These are phyloP conservation scores for Plasmodium malariae DNA, from an alignment of 169 alveolate species.

Conservation along the genomic window DNA sequence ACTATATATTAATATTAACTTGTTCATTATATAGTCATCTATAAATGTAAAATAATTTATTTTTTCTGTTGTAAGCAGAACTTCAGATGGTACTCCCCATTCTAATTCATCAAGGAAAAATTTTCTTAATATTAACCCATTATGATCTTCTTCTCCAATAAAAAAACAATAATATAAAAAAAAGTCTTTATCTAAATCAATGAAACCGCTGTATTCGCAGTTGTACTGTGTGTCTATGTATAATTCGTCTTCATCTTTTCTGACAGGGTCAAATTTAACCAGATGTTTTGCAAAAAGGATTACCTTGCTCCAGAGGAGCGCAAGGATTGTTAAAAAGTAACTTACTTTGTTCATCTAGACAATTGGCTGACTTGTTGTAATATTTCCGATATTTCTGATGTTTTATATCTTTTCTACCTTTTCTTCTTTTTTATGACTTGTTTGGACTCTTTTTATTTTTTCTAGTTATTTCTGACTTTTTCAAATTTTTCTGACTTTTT, in stretches of 20 bases:
- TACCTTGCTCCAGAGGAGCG: not conserved
- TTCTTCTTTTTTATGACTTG: no score
- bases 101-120: not conserved
- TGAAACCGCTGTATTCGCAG: constrained; percentile 42
- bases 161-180: constrained; percentile 43
- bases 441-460: no score
- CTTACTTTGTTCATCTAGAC: not conserved
- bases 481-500: no score
- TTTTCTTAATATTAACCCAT: constrained; percentile 18
- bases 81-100: constrained; percentile 35
- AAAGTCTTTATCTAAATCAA: not conserved
- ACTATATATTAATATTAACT: constrained; percentile 25
- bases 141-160: constrained; percentile 28
- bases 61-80: not conserved
- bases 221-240: constrained; percentile 6
- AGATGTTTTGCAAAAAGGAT: not conserved
- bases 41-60: constrained; percentile 10
- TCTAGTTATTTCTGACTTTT: no score
- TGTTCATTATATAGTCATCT: constrained; percentile 9
- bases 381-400: not conserved
- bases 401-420: no score
- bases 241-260: constrained; percentile 35
- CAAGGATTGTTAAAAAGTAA: not conserved
- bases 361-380: not conserved
- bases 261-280: constrained; percentile 6